Base-by-base conservation (phyloP, 169 alveolate genomes). In the Plasmodium falciparum region DNA sequence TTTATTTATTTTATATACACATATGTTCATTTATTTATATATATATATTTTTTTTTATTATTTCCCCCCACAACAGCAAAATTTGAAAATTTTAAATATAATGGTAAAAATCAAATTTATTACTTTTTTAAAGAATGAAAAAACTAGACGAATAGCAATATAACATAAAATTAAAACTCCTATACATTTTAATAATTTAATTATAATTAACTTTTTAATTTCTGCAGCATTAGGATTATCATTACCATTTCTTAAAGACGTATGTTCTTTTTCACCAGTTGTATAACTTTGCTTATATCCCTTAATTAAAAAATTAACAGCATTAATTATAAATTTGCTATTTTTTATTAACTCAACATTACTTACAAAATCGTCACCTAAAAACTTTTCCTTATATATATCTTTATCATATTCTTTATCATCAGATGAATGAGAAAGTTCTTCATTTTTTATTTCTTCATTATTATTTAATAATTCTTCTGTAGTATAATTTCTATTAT, bases 21-120 rank as follows among this genome's bases (percentile, higher is more conserved):
- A 24, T 49, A 12, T 26, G 47, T 8, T 66, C 50, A 11, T n/a
- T 9, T 70, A 50, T 13, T 1, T 33, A 17, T 70, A 6, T 17
- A 20, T 12, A 2, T 26, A 2, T 2, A 26, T 26, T 43, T 29
- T 13, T 71, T n/a, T 12, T 24, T 22, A 1, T 15, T 52, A 61
- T 29, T 52, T 45, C 47, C 91, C 91, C 12, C 91, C 91, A 47
- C 91, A 83, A 62, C 91, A 83, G 62, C 91, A 83, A 47, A 4
- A 73, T 62, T 69, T 83, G 29, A 83, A 20, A 67, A 69, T 83
- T 70, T 83, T 83, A 49, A 67, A 67, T 45, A 83, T 33, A 45
- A 67, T 6, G 15, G 43, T 12, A 29, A 83, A 43, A 24, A 83
- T 50, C 13, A 52, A 69, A 56, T 83, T 83, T 69, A 83, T 33